phyloP scores from a whole-genome alignment of 352 stramenopile species.

The Globisporangium splendens region DNA sequence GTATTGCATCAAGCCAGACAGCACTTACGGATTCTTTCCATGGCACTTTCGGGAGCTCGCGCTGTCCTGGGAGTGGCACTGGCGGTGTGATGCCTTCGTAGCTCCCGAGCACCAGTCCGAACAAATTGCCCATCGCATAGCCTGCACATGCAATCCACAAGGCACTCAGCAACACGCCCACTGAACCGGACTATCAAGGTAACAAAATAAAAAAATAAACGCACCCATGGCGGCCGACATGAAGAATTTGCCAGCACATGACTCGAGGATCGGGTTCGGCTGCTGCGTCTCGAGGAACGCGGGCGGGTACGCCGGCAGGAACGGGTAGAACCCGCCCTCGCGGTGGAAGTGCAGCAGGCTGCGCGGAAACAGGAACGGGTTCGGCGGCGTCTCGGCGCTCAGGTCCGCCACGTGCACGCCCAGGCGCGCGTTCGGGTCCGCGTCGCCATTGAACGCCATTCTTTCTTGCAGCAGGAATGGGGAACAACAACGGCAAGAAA shows the following conservation, averaged over 20 bases:
- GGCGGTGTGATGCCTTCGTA: conserved; percentile 86
- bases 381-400: conserved; percentile 53
- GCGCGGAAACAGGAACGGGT: conserved; percentile 78
- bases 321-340: conserved; percentile 60
- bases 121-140: conserved; percentile 78
- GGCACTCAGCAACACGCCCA: neutral
- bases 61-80: conserved; percentile 72
- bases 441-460: neutral
- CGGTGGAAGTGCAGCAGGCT: conserved; percentile 42
- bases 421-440: conserved; percentile 50
- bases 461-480: too few species aligned
- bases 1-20: neutral
- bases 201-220: conserved; percentile 16
- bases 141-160: conserved; percentile 22
- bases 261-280: conserved; percentile 75
- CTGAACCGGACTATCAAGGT: too few species aligned
- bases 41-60: conserved; percentile 75
- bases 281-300: conserved; percentile 58
- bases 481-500: too few species aligned
- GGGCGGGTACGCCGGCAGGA: conserved; percentile 69
- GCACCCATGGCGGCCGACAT: conserved; percentile 73
- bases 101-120: conserved; percentile 74
- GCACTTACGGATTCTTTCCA: conserved; percentile 64
- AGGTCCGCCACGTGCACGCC: conserved; percentile 59
- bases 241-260: conserved; percentile 79